Conservation (phyloP, 108 stramenopile genomes). For the Discostella stelligeroides region DNA sequence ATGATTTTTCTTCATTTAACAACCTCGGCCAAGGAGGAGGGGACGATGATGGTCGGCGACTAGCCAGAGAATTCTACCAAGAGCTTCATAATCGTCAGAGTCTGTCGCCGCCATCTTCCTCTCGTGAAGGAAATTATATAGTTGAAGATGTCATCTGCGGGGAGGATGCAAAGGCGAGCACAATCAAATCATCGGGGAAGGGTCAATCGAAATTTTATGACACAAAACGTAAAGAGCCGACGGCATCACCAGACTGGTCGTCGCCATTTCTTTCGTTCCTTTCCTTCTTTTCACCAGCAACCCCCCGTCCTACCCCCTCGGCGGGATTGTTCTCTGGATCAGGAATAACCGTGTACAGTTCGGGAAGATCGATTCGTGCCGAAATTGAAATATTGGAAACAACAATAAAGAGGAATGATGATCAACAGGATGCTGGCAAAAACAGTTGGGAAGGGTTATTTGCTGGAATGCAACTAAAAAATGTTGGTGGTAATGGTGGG, state of each 20-base stretch:
- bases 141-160: neutral
- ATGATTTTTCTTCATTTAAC: conserved; percentile 8
- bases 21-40: neutral
- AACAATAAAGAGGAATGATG: conserved; percentile 16
- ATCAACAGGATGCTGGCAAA: neutral
- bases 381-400: conserved; percentile 34
- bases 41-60: conserved; percentile 19
- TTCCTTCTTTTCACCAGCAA: conserved; percentile 8
- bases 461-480: no score
- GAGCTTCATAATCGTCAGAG: conserved; percentile 35
- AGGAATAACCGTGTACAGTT: conserved; percentile 38
- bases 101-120: neutral
- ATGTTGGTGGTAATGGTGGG: no score
- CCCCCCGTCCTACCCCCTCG: conserved; percentile 17
- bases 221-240: neutral
- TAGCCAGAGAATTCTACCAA: conserved; percentile 32
- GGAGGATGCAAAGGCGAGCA: neutral
- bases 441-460: neutral
- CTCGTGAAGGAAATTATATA: neutral
- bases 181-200: neutral
- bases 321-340: conserved; percentile 35
- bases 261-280: neutral
- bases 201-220: neutral
- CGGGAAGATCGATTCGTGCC: conserved; percentile 35
- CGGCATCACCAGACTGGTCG: neutral